Evolutionary conservation across 2,329 filamentous ascomycete species (phyloP).

Genomic region (Aspergillus aculeatus): DNA sequence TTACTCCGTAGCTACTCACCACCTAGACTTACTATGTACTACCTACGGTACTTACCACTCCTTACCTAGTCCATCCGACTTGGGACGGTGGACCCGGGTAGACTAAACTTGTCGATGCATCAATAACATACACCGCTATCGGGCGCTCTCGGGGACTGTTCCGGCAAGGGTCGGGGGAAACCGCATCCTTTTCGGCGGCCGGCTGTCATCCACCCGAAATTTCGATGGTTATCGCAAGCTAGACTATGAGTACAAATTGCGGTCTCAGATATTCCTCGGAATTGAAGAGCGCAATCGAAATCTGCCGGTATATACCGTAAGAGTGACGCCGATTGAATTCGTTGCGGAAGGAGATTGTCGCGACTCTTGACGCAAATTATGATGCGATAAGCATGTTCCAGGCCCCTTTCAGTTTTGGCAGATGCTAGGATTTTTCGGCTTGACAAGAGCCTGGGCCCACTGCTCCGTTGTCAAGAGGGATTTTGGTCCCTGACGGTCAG

Average conservation of each 20-base stretch:
- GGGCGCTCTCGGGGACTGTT: conserved; percentile 8
- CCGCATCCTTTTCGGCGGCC: conserved; percentile 9
- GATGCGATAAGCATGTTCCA: conserved; percentile 17
- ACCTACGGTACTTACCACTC: too few species aligned
- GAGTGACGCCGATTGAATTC: conserved; percentile 7
- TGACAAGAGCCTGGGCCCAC: conserved; percentile 2
- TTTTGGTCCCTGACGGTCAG: background rate
- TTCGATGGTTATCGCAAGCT: background rate
- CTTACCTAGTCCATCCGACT: background rate
- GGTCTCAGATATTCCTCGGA: background rate
- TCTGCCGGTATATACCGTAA: conserved; percentile 2
- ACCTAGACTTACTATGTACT: too few species aligned
- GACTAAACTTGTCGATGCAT: background rate
- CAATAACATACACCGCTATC: conserved; percentile 1
- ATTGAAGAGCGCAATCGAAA: background rate
- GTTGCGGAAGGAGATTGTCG: background rate
- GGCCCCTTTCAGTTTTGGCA: background rate
- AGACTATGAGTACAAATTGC: background rate
- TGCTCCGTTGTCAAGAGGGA: conserved; percentile 2
- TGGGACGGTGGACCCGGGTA: background rate
- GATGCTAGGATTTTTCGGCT: background rate
- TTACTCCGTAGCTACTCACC: too few species aligned
- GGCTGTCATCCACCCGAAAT: background rate
- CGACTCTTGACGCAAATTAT: conserved; percentile 20
- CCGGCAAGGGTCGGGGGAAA: conserved; percentile 15